A percentile compares a stretch with the other conserved stretches of the same genome.
Conservation (phyloP, 2,329 filamentous ascomycete species). For the Aspergillus bombycis region DNA sequence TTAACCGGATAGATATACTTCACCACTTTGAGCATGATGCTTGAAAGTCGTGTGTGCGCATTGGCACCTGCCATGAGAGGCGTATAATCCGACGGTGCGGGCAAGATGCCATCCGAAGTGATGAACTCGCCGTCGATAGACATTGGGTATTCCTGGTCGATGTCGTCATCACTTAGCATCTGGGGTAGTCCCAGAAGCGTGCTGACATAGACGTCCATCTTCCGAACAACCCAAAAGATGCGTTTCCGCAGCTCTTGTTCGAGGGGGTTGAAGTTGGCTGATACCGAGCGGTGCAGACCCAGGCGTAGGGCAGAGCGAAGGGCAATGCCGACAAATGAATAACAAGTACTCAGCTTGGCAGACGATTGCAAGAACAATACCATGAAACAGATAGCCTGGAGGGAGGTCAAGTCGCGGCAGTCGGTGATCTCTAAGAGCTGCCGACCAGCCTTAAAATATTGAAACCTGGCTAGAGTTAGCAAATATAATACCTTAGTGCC, state of each 20-base stretch:
- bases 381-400: slow-evolving; percentile 78
- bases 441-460: slow-evolving; percentile 72
- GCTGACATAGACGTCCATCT: slow-evolving; percentile 56
- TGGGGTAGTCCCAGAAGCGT: slow-evolving; percentile 52
- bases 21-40: slow-evolving; percentile 64
- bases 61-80: slow-evolving; percentile 64
- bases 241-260: slow-evolving; percentile 74
- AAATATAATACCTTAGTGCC: background rate
- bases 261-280: slow-evolving; percentile 70
- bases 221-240: slow-evolving; percentile 56
- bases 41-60: slow-evolving; percentile 61
- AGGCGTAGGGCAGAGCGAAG: slow-evolving; percentile 75
- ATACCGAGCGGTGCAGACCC: slow-evolving; percentile 74
- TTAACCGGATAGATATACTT: slow-evolving; percentile 68
- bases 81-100: slow-evolving; percentile 59
- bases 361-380: slow-evolving; percentile 80
- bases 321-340: slow-evolving; percentile 78
- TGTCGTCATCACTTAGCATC: slow-evolving; percentile 54
- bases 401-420: slow-evolving; percentile 72
- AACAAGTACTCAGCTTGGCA: slow-evolving; percentile 77
- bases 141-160: slow-evolving; percentile 53
- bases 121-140: slow-evolving; percentile 53
- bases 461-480: slow-evolving; percentile 56
- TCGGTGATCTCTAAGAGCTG: slow-evolving; percentile 63
- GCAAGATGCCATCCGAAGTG: slow-evolving; percentile 48